Base-by-base conservation (phyloP, 2,329 filamentous ascomycete species). In the Shiraia bambusicola region DNA sequence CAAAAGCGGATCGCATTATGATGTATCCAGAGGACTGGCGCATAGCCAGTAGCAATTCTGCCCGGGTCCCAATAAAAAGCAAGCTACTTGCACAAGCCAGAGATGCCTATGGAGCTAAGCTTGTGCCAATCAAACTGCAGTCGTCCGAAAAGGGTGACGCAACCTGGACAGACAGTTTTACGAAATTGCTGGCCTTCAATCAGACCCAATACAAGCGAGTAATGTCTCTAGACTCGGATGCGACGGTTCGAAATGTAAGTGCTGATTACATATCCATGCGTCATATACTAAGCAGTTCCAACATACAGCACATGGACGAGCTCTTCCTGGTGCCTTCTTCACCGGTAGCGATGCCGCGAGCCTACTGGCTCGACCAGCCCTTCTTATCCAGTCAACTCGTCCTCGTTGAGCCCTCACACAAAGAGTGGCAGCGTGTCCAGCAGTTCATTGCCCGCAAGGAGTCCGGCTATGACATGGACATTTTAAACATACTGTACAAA, bases 151-250 rank as follows among this genome's bases (percentile, higher is more conserved):
- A 43, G 9, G 45, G 45, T 13, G 51, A 64, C 50, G 72, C 68
- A 13, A 79, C 79, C 0, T 84, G 80, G 81, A 75, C 78, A 32
- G 75, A 77, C 16, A 81, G 78, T 4, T 80, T 78, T 54, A 82
- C 80, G 11, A 86, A 86, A 58, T 73, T 85, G n/a, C 71, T 83
- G 2, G 79, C 80, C 1, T 86, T 85, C 57, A 82, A 82, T 40
- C 78, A 83, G 40, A 80, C 79, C 0, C 70, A 81, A 29, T 86
- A 84, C 49, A 66, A 73, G 10, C 70, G 77, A 5, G 67, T 80
- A 3, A 66, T 80, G 16, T 69, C 73, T 37, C 63, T 80, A 16
- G 77, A 86, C 57, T 83, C 81, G 2, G 83, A 86, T 53, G 72
- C 77, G 7, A 76, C 76, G 1, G 64, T 87, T 3, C 71, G 83